Base-by-base conservation (phyloP, 1,139 yeast species). In the Debaryomycetaceae sp. region DNA sequence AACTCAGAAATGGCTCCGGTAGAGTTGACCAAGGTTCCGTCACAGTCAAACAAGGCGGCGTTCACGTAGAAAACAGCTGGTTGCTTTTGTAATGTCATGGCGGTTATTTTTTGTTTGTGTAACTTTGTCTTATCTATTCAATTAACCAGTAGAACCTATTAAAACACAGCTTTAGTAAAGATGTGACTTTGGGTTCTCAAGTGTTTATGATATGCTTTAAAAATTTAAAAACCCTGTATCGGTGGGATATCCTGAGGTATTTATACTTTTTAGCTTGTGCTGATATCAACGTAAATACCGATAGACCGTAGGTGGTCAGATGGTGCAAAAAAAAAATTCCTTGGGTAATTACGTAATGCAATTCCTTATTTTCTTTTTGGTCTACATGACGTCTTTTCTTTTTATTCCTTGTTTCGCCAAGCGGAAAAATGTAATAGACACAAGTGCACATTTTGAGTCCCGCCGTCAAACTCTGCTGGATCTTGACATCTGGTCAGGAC, bases 1-100 rank as follows among this genome's bases (percentile, higher is more conserved):
- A 87, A 83, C 59, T 81, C 85, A 61, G 87, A 88, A 53, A 87
- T 85, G 48, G 95, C 89, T 48, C 83, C 84, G 49, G 91, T 87
- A 36, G 95, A 85, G 62, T 85, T 81, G 61, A 87, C 87, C 59
- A 87, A 74, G 37, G 96, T 87, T 45, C 96, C 96, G 61, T 87
- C 96, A 46, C 90, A 81, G 64, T 87, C 96, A 63, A 87, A 87
- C 53, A 86, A 77, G 53, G 74, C 78, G 53, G 78, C 78, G 59
- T 73, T 62, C 52, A 72, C 72, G 64, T 69, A 65, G 50, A 74
- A 74, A 51, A 66, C 60, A 55, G 77, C 78, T 45, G 78, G 77
- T 66, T 70, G 71, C 60, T 70, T 69, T 45, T 54, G 57, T 40
- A 59, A 47, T 39, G 67, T 62, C 67, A 62, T 62, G 39, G 42